A percentile compares a stretch with the other conserved stretches of the same genome.
Evolutionary conservation across 2,329 filamentous ascomycete genomes (phyloP).

Genomic region (Fusarium udum): DNA sequence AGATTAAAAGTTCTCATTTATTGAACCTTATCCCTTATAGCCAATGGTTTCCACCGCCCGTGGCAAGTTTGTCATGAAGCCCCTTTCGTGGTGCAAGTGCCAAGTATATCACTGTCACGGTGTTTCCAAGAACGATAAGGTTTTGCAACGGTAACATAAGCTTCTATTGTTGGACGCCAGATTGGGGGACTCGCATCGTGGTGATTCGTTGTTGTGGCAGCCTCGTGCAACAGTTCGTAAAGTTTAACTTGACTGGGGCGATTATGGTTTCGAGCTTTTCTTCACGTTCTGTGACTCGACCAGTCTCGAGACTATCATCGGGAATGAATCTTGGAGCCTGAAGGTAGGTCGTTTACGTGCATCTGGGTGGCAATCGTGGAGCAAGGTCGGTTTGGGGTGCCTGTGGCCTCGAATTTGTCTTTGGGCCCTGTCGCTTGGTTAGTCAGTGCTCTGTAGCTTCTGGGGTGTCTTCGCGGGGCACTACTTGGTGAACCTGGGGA

Average conservation of each 20-base stretch:
- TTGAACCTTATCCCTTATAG: neutral
- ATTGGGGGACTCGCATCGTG: neutral
- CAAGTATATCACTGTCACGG: neutral
- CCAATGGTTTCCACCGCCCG: no score
- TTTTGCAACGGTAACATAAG: neutral
- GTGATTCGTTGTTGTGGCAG: neutral
- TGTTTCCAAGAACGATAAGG: neutral
- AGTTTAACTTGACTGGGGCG: neutral
- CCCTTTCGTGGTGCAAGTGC: neutral
- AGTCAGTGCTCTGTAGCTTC: neutral
- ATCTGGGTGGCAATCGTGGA: neutral
- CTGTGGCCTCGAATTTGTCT: neutral
- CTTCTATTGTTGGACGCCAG: neutral
- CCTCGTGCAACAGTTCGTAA: neutral
- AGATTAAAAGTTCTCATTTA: neutral
- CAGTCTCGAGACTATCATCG: neutral
- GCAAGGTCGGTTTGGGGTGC: neutral
- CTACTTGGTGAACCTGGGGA: neutral
- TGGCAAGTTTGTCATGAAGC: neutral
- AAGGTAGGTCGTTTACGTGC: no score
- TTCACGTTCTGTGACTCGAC: neutral
- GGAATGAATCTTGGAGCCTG: neutral
- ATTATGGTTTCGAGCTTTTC: neutral
- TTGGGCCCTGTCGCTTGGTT: neutral
- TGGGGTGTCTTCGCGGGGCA: neutral